Percentiles rank a stretch among this genome's conserved stretches.
These are phyloP conservation scores for Talaromyces adpressus DNA, from an alignment of 495 filamentous ascomycete species.

Conservation along the genomic window DNA sequence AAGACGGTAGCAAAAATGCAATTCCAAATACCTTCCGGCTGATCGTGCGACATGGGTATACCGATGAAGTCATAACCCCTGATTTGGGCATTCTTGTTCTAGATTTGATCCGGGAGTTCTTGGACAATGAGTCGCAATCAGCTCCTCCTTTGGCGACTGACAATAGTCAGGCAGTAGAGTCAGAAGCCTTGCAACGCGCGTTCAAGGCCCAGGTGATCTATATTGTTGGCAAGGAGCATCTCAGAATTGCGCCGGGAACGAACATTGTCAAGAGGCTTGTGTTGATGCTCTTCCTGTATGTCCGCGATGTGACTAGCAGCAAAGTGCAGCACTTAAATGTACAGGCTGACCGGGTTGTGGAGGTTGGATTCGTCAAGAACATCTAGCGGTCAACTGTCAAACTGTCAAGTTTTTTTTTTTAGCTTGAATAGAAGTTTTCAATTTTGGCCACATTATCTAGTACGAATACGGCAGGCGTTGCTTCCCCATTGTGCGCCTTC, in stretches of 20 bases:
- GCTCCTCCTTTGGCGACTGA: constrained; percentile 9
- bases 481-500: neutral
- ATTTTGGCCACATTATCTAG: neutral
- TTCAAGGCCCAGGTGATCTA: constrained; percentile 59
- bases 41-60: constrained; percentile 63
- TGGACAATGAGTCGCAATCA: constrained; percentile 27
- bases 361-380: constrained; percentile 67
- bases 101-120: constrained; percentile 48
- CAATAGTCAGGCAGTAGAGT: neutral
- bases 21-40: constrained; percentile 57
- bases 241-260: constrained; percentile 43
- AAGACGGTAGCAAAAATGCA: constrained; percentile 13
- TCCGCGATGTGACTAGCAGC: constrained; percentile 60
- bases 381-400: constrained; percentile 25
- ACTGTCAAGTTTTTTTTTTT: neutral
- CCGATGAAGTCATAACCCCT: constrained; percentile 56
- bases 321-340: constrained; percentile 57
- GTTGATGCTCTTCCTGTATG: constrained; percentile 55
- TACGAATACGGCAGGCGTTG: neutral
- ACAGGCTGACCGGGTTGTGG: constrained; percentile 54
- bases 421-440: neutral
- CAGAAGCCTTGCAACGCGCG: constrained; percentile 45
- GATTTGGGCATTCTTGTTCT: constrained; percentile 53
- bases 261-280: constrained; percentile 38
- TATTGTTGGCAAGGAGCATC: constrained; percentile 66